These are phyloP conservation scores for Dipteronia dyeriana DNA, from an alignment of 345 rosid genomes.

Conservation along the genomic window DNA sequence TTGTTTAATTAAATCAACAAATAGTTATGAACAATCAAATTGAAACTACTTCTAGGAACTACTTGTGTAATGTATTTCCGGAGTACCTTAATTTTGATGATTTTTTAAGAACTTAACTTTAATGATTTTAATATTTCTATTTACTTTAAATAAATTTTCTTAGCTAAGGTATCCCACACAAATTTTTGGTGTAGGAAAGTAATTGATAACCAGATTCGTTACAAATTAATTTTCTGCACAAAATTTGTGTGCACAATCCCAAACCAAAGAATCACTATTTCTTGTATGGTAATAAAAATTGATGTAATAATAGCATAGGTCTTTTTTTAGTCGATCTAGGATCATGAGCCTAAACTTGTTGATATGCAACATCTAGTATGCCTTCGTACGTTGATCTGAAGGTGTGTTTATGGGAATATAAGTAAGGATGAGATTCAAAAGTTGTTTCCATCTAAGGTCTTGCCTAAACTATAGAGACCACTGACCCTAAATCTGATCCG, in stretches of 20 bases:
- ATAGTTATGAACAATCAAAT: not conserved
- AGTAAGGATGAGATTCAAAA: conserved; percentile 52
- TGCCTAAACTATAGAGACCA: conserved; percentile 56
- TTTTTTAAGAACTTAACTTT: too few relatives aligned
- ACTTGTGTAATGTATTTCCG: not conserved
- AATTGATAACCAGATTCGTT: too few relatives aligned
- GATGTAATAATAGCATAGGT: too few relatives aligned
- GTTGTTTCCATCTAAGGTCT: conserved; percentile 58
- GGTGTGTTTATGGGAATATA: conserved; percentile 47
- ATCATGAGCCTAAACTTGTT: not conserved
- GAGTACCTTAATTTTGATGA: too few relatives aligned
- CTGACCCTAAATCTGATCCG: conserved; percentile 34
- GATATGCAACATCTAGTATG: conserved; percentile 57
- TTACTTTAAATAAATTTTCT: too few relatives aligned
- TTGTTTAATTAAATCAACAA: not conserved
- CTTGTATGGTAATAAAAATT: too few relatives aligned
- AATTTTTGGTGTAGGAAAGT: too few relatives aligned
- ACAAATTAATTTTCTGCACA: too few relatives aligned
- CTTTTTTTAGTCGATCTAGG: not conserved
- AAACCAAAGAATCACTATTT: too few relatives aligned
- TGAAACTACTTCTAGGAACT: not conserved
- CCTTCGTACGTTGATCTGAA: conserved; percentile 58
- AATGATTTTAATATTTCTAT: too few relatives aligned
- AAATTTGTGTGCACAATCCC: too few relatives aligned
- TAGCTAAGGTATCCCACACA: too few relatives aligned